Conservation (phyloP, 225 moss, liverwort and hornwort species). For the Anthoceros angustus region DNA sequence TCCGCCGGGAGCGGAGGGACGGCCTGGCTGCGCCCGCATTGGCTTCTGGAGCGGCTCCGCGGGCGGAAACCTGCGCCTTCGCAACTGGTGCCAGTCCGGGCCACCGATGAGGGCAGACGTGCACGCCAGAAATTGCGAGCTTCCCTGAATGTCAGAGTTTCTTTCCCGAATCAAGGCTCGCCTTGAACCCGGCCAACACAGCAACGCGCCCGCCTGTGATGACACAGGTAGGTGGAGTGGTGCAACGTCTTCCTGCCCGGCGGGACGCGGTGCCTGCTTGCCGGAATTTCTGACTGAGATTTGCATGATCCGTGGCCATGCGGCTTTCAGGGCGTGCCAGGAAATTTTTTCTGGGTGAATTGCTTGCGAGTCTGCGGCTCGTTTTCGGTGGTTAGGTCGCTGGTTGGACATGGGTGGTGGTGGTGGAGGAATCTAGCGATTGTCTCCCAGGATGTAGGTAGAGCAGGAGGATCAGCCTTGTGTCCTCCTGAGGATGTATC, state of each 20-base stretch:
- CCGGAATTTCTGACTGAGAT: no score
- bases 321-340: no score
- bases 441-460: background rate
- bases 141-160: constrained; percentile 99
- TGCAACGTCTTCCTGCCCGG: constrained; percentile 7
- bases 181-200: constrained; percentile 98
- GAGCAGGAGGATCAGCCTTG: background rate
- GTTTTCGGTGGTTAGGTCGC: no score
- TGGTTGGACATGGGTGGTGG: no score
- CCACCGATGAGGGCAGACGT: background rate
- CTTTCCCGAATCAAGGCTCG: constrained; percentile 99
- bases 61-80: background rate
- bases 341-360: no score
- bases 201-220: constrained; percentile 51
- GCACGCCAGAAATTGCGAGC: constrained; percentile 34
- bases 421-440: constrained; percentile 33
- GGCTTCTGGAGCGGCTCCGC: background rate
- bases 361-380: no score
- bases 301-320: no score
- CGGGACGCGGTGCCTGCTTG: no score
- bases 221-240: constrained; percentile 43
- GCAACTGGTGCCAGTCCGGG: background rate
- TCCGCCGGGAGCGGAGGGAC: background rate
- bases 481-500: constrained; percentile 46
- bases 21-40: background rate